Evolutionary conservation across 768 basidiomycete genomes (phyloP).

Genomic region (Calocybe gangraenosa): DNA sequence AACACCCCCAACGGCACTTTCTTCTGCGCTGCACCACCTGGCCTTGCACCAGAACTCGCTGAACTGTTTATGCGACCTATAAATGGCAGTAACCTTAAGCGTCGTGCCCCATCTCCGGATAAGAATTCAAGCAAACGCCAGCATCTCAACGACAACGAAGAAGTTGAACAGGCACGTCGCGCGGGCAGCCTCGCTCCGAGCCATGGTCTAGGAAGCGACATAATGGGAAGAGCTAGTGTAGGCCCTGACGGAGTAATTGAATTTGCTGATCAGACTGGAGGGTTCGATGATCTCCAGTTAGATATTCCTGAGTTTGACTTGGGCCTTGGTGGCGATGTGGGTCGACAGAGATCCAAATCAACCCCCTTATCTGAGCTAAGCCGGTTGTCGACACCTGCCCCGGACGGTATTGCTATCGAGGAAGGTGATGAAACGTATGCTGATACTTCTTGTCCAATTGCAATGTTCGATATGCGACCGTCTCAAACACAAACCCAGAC

Average conservation of each 20-base stretch:
- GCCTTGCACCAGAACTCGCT: slow-evolving; percentile 75
- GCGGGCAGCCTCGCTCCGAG: slow-evolving; percentile 63
- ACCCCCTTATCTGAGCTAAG: slow-evolving; percentile 52
- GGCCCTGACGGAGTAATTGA: slow-evolving; percentile 57
- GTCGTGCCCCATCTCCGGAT: slow-evolving; percentile 55
- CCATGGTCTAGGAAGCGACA: slow-evolving; percentile 50
- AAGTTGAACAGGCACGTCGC: slow-evolving; percentile 70
- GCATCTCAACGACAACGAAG: slow-evolving; percentile 59
- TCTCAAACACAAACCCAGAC: slow-evolving; percentile 43
- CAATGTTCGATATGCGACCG: slow-evolving; percentile 70
- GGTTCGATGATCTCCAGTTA: slow-evolving; percentile 70
- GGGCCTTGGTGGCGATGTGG: slow-evolving; percentile 30
- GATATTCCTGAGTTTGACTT: slow-evolving; percentile 51
- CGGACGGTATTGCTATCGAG: slow-evolving; percentile 44
- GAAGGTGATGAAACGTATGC: slow-evolving; percentile 66
- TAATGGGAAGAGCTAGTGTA: slow-evolving; percentile 49
- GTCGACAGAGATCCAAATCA: slow-evolving; percentile 39
- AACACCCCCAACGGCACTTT: slow-evolving; percentile 67
- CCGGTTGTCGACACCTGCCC: slow-evolving; percentile 63
- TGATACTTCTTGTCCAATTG: slow-evolving; percentile 71
- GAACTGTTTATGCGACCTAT: slow-evolving; percentile 83
- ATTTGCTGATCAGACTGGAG: slow-evolving; percentile 52
- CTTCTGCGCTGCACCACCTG: slow-evolving; percentile 83
- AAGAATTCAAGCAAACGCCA: slow-evolving; percentile 58
- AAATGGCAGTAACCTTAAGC: slow-evolving; percentile 47